Evolutionary conservation across 106 monocot genomes (phyloP).

Genomic region (Dendrobium officinale): DNA sequence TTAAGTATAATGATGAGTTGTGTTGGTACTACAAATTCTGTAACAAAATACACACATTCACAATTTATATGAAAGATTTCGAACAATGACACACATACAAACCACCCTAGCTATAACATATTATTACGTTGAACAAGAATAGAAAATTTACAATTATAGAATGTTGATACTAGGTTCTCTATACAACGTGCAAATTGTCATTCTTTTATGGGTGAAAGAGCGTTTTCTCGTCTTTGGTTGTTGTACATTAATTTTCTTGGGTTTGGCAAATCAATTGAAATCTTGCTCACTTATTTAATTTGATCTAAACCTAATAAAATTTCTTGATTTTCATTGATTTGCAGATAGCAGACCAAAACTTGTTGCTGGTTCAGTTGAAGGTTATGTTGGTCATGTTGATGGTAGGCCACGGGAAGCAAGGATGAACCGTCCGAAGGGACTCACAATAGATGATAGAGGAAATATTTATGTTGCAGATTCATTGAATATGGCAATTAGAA

Average conservation of each 20-base stretch:
- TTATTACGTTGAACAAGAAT: background rate
- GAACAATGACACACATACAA: background rate
- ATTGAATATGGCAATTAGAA: conserved; percentile 91
- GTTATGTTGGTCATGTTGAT: conserved; percentile 83
- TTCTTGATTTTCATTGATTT: background rate
- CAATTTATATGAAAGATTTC: too few species aligned
- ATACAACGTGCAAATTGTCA: background rate
- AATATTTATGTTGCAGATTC: conserved; percentile 93
- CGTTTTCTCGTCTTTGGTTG: background rate
- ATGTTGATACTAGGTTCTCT: background rate
- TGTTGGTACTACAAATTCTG: background rate
- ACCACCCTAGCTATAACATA: background rate
- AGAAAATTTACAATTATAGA: background rate
- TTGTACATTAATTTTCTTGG: background rate
- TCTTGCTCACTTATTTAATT: background rate
- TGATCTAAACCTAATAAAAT: background rate
- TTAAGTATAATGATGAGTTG: background rate
- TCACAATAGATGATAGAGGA: conserved; percentile 85
- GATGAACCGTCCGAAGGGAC: conserved; percentile 90
- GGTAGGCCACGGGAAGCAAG: conserved; percentile 80
- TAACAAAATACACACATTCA: background rate
- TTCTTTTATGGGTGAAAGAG: background rate
- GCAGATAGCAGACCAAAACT: conserved; percentile 94
- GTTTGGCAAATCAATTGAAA: background rate
- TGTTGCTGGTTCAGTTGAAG: conserved; percentile 81